Evolutionary conservation across 1,284 basidiomycete species (phyloP), one percentile per base, ranked within the genome.

Genomic region (Abortiporus biennis): DNA sequence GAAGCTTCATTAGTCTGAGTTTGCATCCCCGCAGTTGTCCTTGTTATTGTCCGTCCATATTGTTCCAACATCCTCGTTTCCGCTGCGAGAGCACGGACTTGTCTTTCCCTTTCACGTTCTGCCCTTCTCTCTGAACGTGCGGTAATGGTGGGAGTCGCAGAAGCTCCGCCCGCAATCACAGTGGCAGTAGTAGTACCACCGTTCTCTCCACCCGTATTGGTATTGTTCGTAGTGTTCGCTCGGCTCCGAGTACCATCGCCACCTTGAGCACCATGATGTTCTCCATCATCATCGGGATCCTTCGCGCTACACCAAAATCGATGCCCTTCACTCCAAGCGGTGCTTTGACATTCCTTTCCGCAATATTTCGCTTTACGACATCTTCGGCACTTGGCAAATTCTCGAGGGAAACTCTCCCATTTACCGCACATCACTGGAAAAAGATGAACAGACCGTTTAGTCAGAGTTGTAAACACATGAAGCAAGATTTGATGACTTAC

Each of bases 341-440:
- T 91, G 56, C 88, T 92, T 69, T 99, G 95, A 62, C 96, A 99
- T 53, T 93, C 89, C 65, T 98, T 98, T 42, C 90, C 91, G 62
- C 96, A 99, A 63, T 99, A 99, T 64, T 99, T 99, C 8, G 95
- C 95, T 66, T 98, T 98, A 53, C 94, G 69, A 68, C 96, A 99
- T 48, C 94, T 71, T 42, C 96, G 67, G 58, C 95, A 99, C 62
- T 99, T 99, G 15, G 95, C 94, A 66, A 99, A 99, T 64, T 99
- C 92, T 24, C 94, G 77, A 3, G 95, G 91, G 54, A 82, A 92
- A 17, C 76, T 71, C 64, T 99, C 95, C 96, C 95, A 98, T 53
- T 80, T 80, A 0, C 95, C 95, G 56, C 96, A 99, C 36, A 88
- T 74, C 92, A 96, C 85, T 87, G 47, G 3, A 44, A 44, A 43